Percentiles rank a stretch among this genome's conserved stretches.
phyloP scores from a whole-genome alignment of 108 stramenopile genomes.

The Cyclotella baltica region DNA sequence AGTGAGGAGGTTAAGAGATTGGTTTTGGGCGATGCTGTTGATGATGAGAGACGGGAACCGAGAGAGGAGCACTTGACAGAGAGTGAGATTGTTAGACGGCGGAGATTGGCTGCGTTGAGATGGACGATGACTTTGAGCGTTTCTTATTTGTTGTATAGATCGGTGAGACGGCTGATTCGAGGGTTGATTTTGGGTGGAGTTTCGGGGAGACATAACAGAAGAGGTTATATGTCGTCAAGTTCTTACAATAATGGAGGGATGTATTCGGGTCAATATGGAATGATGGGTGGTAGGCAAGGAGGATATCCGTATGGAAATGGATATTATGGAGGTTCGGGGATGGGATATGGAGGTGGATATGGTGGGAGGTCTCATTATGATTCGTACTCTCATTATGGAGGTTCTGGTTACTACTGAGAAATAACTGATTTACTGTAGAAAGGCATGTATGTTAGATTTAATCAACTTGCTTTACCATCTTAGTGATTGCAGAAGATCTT shows the following conservation, averaged over 20 bases:
- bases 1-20: constrained; percentile 64
- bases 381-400: constrained; percentile 13
- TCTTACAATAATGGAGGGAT: constrained; percentile 17
- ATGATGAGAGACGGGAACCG: constrained; percentile 49
- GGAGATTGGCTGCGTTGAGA: constrained; percentile 75
- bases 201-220: neutral
- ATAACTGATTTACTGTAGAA: neutral
- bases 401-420: constrained; percentile 4
- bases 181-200: constrained; percentile 30
- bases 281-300: neutral
- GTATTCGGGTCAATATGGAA: constrained; percentile 24
- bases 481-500: too few relatives aligned
- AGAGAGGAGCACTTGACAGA: constrained; percentile 41
- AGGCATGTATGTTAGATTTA: neutral
- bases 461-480: too few relatives aligned
- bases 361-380: constrained; percentile 24
- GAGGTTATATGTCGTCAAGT: constrained; percentile 5
- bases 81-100: constrained; percentile 45
- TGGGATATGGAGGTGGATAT: constrained; percentile 34
- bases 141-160: constrained; percentile 64
- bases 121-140: constrained; percentile 68
- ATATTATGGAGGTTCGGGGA: constrained; percentile 4
- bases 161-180: constrained; percentile 57
- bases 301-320: neutral
- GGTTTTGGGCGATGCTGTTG: constrained; percentile 60